These are phyloP conservation scores for Mimosa pudica DNA, from an alignment of 306 rosid genomes.

Conservation along the genomic window DNA sequence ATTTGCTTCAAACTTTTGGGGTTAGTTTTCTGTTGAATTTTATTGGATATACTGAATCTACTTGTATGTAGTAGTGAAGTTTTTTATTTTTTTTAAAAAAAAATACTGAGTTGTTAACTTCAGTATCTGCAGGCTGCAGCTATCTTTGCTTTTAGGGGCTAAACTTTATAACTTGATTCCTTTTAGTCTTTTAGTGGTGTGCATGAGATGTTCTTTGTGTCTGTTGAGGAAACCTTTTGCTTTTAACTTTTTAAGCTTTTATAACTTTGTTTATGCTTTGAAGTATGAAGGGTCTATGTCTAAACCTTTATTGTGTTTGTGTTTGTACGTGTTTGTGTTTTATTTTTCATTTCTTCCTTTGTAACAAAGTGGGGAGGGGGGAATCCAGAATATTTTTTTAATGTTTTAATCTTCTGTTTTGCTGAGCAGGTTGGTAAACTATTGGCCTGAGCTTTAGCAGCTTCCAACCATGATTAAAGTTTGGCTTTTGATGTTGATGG, in stretches of 20 bases:
- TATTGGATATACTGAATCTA: not conserved
- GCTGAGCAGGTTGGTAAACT: constrained; percentile 41
- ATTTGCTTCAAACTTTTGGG: not conserved
- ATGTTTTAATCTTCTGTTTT: constrained; percentile 4
- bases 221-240: constrained; percentile 9
- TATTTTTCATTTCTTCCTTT: not conserved
- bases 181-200: constrained; percentile 16
- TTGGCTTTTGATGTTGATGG: constrained; percentile 49
- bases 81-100: no score
- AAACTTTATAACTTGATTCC: constrained; percentile 29
- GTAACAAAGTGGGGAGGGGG: not conserved
- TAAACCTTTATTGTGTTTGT: constrained; percentile 10
- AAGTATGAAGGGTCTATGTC: not conserved
- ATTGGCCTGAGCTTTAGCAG: constrained; percentile 28
- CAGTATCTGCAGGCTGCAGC: constrained; percentile 31
- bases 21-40: constrained; percentile 9
- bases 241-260: not conserved
- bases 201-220: constrained; percentile 28
- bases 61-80: not conserved
- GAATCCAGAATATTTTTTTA: not conserved
- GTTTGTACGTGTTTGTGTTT: not conserved
- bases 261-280: not conserved
- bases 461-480: constrained; percentile 49
- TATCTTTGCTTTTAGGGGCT: constrained; percentile 10
- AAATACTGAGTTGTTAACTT: not conserved